Base-by-base conservation (phyloP, 108 stramenopile species). In the Nitzschia sp. region DNA sequence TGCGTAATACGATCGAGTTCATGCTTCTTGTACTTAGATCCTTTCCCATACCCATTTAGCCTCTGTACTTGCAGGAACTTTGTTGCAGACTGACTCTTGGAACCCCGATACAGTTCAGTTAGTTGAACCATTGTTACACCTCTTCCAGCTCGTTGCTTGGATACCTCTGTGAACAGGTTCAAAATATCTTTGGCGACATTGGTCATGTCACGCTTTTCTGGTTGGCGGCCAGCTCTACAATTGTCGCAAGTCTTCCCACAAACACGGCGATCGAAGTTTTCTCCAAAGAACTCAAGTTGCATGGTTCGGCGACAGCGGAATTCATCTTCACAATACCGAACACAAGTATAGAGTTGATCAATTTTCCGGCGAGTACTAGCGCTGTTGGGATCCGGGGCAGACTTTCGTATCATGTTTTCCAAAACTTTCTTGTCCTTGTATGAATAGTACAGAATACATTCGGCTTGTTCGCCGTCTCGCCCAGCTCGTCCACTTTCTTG, bases 401-500 rank as follows among this genome's bases (percentile, higher is more conserved):
- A 63, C 63, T 92, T 93, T 48, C 80, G 77, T 57, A 97, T 95
- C 90, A 97, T 90, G 19, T 51, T 63, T 76, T 95, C 94, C 40
- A 93, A 63, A 39, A 81, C 73, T 53, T 84, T 78, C 71, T 92
- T 94, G 77, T 97, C 96, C 65, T 86, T 84, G 87, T 91, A 93
- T 26, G 76, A 57, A 79, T 92, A 99, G 79, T 85, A 97, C 9
- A 99, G 79, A 44, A 97, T 84, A 76, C 98, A 98, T 62, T 97
- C 95, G 1, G 96, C 95, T 26, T 81, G 69, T 52, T 83, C 80
- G 17, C 97, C 96, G 71, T 97, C 98, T 20, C 98, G 76, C 10
- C 98, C 98, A 0, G 97, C 97, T 41, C 99, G 84, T 11, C 99
- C 99, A 38, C 88, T 89, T 74, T 98, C 97, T 81, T 96, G 97